Percentiles rank a stretch among this genome's conserved stretches.
phyloP scores from a whole-genome alignment of 2,329 filamentous ascomycete genomes.

The Aspergillus pseudonomiae region DNA sequence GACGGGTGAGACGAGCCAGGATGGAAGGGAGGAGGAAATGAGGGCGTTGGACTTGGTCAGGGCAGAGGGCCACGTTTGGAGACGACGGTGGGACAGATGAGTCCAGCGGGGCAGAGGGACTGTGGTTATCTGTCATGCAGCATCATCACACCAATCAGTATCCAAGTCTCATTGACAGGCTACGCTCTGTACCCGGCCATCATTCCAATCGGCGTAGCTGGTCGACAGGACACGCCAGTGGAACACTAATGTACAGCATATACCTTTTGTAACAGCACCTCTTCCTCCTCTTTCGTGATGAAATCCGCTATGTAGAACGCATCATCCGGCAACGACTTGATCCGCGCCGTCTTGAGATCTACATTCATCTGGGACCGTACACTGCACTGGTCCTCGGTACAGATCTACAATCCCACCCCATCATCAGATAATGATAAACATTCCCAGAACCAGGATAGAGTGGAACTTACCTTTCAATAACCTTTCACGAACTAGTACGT shows the following conservation, averaged over 20 bases:
- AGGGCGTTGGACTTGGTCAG: constrained; percentile 75
- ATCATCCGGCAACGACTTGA: constrained; percentile 35
- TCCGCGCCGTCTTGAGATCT: constrained; percentile 34
- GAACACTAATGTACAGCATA: neutral
- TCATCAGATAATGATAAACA: neutral
- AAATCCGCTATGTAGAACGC: constrained; percentile 89
- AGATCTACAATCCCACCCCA: neutral
- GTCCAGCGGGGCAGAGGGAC: constrained; percentile 82
- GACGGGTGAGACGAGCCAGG: constrained; percentile 73
- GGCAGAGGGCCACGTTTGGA: constrained; percentile 88
- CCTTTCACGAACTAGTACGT: neutral
- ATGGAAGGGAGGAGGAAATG: constrained; percentile 69
- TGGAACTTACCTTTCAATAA: neutral
- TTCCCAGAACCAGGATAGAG: neutral
- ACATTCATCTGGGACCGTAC: constrained; percentile 5
- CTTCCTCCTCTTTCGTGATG: constrained; percentile 75
- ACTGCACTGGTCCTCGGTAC: neutral
- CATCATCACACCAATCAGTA: constrained; percentile 2
- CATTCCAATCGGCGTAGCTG: neutral
- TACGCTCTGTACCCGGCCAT: neutral
- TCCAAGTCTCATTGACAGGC: neutral
- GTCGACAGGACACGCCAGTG: neutral
- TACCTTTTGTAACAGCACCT: constrained; percentile 70
- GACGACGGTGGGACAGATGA: constrained; percentile 79
- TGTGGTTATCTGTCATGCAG: constrained; percentile 44